These are phyloP conservation scores for Puccinia triticina DNA, from an alignment of 1,284 basidiomycete species.

Conservation along the genomic window DNA sequence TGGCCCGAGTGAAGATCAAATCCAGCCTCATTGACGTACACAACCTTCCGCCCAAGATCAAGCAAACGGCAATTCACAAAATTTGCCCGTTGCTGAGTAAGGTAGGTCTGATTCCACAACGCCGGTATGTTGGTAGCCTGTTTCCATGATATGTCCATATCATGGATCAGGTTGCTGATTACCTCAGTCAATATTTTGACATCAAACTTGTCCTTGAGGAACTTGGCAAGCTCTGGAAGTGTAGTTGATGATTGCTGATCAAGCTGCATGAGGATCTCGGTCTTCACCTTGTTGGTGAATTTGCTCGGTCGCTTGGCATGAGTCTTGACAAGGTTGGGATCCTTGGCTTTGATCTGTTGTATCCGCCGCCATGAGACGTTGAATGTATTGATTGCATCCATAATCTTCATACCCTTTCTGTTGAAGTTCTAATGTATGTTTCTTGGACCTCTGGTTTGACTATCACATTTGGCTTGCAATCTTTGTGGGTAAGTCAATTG, in stretches of 20 bases:
- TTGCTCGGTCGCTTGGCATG: background rate
- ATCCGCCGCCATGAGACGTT: background rate
- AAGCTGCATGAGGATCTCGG: background rate
- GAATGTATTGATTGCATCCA: background rate
- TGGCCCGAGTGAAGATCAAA: background rate
- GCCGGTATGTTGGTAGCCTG: constrained; percentile 8
- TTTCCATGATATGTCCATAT: constrained; percentile 17
- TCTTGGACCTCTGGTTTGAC: constrained; percentile 18
- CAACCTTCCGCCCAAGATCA: background rate
- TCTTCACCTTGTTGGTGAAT: background rate
- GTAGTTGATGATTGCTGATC: background rate
- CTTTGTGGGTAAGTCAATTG: background rate
- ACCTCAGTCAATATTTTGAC: background rate
- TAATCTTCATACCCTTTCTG: background rate
- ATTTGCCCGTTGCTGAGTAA: background rate
- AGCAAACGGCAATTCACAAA: background rate
- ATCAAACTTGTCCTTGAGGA: background rate
- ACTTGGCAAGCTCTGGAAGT: background rate
- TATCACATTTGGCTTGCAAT: background rate
- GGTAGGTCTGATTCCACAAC: background rate
- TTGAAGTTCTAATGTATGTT: background rate
- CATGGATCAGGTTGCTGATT: constrained; percentile 6
- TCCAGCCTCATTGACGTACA: constrained; percentile 1
- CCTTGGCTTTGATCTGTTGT: background rate
- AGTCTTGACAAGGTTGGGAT: background rate